Evolutionary conservation across 2,329 filamentous ascomycete genomes (phyloP).

Genomic region (Teratosphaeria destructans): DNA sequence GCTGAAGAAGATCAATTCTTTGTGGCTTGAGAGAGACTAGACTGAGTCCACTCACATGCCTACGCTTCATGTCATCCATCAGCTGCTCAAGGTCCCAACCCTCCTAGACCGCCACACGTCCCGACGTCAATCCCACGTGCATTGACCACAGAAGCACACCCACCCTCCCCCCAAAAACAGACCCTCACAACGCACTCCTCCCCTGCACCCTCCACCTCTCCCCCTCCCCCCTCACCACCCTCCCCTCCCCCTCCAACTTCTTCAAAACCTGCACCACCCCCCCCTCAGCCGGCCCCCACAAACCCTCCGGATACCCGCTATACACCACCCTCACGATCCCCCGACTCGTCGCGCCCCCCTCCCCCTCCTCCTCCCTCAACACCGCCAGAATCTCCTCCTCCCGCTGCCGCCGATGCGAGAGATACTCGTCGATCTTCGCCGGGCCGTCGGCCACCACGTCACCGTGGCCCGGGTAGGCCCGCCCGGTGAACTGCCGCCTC

Average conservation of each 20-base stretch:
- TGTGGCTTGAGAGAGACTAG: too few species aligned
- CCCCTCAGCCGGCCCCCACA: slow-evolving; percentile 65
- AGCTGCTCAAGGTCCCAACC: too few species aligned
- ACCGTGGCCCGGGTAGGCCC: slow-evolving; percentile 83
- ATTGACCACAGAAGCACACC: neutral
- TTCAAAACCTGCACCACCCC: slow-evolving; percentile 68
- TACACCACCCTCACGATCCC: slow-evolving; percentile 88
- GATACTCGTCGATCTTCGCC: slow-evolving; percentile 68
- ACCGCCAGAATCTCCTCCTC: slow-evolving; percentile 67
- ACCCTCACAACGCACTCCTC: neutral
- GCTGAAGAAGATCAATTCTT: too few species aligned
- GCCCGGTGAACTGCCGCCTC: slow-evolving; percentile 52
- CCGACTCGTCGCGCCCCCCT: slow-evolving; percentile 38
- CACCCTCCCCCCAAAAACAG: neutral
- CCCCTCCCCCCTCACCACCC: slow-evolving; percentile 36
- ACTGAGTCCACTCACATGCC: too few species aligned
- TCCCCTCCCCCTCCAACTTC: slow-evolving; percentile 69
- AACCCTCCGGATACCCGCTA: slow-evolving; percentile 59
- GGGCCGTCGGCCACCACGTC: slow-evolving; percentile 63
- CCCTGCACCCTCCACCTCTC: slow-evolving; percentile 7
- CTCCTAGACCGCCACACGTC: too few species aligned
- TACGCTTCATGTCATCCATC: too few species aligned
- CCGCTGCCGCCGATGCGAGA: slow-evolving; percentile 65
- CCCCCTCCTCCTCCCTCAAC: slow-evolving; percentile 30
- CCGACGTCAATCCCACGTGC: neutral